Base-by-base conservation (phyloP, 2,329 filamentous ascomycete genomes). In the Trichoderma harzianum region DNA sequence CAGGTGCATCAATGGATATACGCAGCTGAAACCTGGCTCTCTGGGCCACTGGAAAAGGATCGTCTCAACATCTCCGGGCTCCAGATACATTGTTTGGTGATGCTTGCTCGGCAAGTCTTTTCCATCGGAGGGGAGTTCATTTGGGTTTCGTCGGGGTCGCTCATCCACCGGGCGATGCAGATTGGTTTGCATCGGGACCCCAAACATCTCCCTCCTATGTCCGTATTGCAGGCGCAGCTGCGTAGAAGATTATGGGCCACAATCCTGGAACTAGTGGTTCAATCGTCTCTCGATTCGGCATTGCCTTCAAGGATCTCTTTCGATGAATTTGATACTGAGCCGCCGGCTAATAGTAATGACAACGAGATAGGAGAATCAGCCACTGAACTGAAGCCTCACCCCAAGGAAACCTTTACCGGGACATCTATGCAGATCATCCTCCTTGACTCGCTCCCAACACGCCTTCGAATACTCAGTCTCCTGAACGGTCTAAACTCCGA, bases 171-270 rank as follows among this genome's bases (percentile, higher is more conserved):
- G 10, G 88, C 87, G 64, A 85, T 90, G 76, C 84, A 84, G 69
- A 88, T 89, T 83, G 88, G 88, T 4, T 80, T 89, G 7, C 87
- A 90, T 76, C 83, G 86, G 2, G 88, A 90, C 70, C 88, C 88
- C 0, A 82, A 80, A 34, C 79, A 83, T 71, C 82, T 89, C 5
- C 81, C 82, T 7, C 80, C 82, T 21, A 86, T 87, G 81, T 82
- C 84, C 3, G 75, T 79, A 0, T 82, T 86, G 32, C 81, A 83
- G 21, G 81, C 83, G 1, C 88, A 90, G 77, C 83, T 90, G 77
- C 83, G 88, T 3, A 81, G 87, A 5, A 81, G 88, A 2, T 76
- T 90, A 1, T 90, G 88, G 88, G 84, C 84, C 7, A 87, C 86
- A 0, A 83, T 88, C 14, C 72, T 89, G 3, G 87, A 89, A 75